Conservation (phyloP, 2,329 filamentous ascomycete genomes). For the Grosmannia clavigera region DNA sequence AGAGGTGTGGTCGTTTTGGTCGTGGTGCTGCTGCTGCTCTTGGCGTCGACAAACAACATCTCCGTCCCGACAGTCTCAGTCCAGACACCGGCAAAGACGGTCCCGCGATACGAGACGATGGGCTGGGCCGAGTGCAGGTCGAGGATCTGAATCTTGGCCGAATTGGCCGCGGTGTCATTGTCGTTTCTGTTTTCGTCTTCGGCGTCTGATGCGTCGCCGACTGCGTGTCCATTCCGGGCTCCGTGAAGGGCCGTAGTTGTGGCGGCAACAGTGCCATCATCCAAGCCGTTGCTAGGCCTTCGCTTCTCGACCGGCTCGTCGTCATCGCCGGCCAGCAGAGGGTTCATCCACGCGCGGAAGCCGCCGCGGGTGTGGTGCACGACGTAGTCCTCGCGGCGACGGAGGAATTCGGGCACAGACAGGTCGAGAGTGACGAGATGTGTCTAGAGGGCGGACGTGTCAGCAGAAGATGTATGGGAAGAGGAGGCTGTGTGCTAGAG, state of each 20-base stretch:
- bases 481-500: background rate
- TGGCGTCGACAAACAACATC: conserved; percentile 49
- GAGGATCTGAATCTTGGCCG: conserved; percentile 58
- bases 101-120: conserved; percentile 65
- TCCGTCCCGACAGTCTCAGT: conserved; percentile 74
- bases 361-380: conserved; percentile 28
- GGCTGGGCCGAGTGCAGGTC: conserved; percentile 68
- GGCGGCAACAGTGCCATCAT: too few species aligned
- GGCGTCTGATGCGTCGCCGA: background rate
- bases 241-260: too few species aligned
- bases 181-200: background rate
- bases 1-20: background rate
- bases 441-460: conserved; percentile 30
- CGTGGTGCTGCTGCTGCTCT: background rate
- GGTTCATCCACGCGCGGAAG: conserved; percentile 28
- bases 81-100: conserved; percentile 73
- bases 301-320: background rate
- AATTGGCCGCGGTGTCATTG: background rate
- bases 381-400: conserved; percentile 26
- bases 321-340: conserved; percentile 8
- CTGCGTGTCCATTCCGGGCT: background rate
- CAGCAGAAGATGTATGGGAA: background rate
- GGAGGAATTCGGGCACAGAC: conserved; percentile 45
- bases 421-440: conserved; percentile 54
- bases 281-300: background rate